Percentiles rank a stretch among this genome's conserved stretches.
phyloP scores from a whole-genome alignment of 2,329 filamentous ascomycete species.

The Coniochaeta sp. region DNA sequence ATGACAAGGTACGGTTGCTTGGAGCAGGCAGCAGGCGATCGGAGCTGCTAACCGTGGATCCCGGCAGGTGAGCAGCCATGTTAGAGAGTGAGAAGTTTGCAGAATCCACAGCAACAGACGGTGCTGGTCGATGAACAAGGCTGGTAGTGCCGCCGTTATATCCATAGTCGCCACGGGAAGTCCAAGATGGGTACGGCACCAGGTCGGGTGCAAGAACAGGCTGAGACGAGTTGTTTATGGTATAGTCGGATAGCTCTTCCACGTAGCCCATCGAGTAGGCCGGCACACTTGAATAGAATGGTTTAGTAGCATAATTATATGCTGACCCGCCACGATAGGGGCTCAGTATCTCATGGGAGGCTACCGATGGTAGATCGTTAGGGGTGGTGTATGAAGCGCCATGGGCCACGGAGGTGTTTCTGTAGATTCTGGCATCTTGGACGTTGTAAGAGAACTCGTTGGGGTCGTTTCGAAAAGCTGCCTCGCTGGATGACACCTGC shows the following conservation, averaged over 20 bases:
- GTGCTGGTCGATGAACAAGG: conserved; percentile 25
- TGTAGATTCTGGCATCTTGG: conserved; percentile 19
- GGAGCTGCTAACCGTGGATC: conserved; percentile 15
- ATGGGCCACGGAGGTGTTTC: conserved; percentile 9
- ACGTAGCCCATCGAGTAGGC: conserved; percentile 26
- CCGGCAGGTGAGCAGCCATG: conserved; percentile 31
- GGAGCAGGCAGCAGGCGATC: conserved; percentile 27
- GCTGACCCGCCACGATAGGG: conserved; percentile 23
- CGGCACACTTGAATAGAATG: conserved; percentile 25
- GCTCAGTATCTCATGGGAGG: conserved; percentile 20
- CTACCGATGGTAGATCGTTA: conserved; percentile 22
- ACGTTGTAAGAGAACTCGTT: conserved; percentile 26
- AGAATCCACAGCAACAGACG: conserved; percentile 18
- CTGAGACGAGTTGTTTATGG: conserved; percentile 15
- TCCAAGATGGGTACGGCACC: conserved; percentile 23
- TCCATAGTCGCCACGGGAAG: conserved; percentile 18
- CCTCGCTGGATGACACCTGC: conserved; percentile 31
- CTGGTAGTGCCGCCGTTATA: conserved; percentile 18
- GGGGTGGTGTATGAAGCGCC: conserved; percentile 18
- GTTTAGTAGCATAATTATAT: conserved; percentile 22
- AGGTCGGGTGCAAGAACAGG: conserved; percentile 27
- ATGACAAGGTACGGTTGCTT: conserved; percentile 22
- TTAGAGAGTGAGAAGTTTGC: conserved; percentile 31
- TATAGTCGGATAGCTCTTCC: conserved; percentile 12
- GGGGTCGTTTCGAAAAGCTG: conserved; percentile 22